These are phyloP conservation scores for Leccinum boreale DNA, from an alignment of 768 basidiomycete species.

Conservation along the genomic window DNA sequence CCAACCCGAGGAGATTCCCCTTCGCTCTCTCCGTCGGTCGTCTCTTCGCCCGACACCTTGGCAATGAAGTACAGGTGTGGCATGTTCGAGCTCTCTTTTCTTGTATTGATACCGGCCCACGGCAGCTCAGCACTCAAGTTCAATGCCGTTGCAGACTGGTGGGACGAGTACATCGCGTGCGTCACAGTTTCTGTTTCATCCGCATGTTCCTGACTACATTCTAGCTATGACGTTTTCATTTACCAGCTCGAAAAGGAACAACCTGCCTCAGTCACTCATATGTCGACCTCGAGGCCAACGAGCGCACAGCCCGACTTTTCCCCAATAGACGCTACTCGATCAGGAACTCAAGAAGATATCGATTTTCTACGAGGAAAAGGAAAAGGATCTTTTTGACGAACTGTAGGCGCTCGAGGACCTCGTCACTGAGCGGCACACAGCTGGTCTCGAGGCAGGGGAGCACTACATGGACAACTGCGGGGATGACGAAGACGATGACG, in stretches of 20 bases:
- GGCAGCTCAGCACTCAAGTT: constrained; percentile 80
- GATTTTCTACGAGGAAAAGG: no score
- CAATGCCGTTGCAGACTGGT: constrained; percentile 90
- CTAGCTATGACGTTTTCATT: constrained; percentile 77
- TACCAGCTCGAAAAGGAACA: constrained; percentile 84
- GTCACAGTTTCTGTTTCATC: constrained; percentile 27
- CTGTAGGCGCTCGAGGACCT: no score
- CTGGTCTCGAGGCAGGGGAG: no score
- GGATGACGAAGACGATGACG: constrained; percentile 55
- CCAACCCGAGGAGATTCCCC: constrained; percentile 25
- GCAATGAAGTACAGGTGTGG: constrained; percentile 38
- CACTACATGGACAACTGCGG: constrained; percentile 32
- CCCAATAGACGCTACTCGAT: no score
- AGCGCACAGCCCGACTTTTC: no score
- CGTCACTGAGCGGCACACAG: no score
- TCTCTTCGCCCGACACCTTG: not conserved
- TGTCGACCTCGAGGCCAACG: no score
- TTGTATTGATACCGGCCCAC: not conserved
- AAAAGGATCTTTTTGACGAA: no score
- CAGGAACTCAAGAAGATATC: no score
- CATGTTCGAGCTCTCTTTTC: not conserved
- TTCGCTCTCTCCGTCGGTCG: constrained; percentile 12
- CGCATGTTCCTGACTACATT: not conserved
- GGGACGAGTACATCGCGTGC: constrained; percentile 87
- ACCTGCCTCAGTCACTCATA: constrained; percentile 8